Percentiles rank a stretch among this genome's conserved stretches.
phyloP scores from a whole-genome alignment of 306 rosid genomes.

The Psophocarpus tetragonolobus region DNA sequence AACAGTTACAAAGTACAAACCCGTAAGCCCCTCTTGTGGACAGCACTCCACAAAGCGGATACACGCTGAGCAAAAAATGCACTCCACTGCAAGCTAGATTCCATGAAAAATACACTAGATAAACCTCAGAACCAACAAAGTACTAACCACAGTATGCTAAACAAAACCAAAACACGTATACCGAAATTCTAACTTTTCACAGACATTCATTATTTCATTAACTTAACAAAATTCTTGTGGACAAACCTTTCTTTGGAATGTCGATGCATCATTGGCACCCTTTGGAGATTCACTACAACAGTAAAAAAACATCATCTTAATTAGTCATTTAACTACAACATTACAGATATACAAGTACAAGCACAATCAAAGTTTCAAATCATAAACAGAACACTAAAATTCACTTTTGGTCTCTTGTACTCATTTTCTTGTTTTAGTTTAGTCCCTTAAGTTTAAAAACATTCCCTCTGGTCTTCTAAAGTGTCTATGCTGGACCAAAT shows the following conservation, averaged over 20 bases:
- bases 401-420: not conserved
- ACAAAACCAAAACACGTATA: not conserved
- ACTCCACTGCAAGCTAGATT: slow-evolving; percentile 97
- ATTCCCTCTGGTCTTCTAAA: not conserved
- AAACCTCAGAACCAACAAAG: slow-evolving; percentile 21
- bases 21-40: slow-evolving; percentile 99
- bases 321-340: slow-evolving; percentile 12
- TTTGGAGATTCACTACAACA: slow-evolving; percentile 88
- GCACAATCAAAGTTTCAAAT: not conserved
- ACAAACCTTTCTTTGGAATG: slow-evolving; percentile 91
- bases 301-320: not conserved
- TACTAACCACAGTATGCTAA: not conserved
- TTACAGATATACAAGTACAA: not conserved
- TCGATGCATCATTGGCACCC: slow-evolving; percentile 96
- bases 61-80: slow-evolving; percentile 98
- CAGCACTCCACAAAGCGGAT: slow-evolving; percentile 99
- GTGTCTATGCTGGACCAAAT: no score
- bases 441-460: not conserved
- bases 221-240: not conserved
- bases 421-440: not conserved
- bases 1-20: slow-evolving; percentile 51
- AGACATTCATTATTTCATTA: not conserved
- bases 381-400: not conserved
- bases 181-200: slow-evolving; percentile 16
- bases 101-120: slow-evolving; percentile 9